Conservation (phyloP, 148 eudicot genomes). For the Diospyros kaki region DNA sequence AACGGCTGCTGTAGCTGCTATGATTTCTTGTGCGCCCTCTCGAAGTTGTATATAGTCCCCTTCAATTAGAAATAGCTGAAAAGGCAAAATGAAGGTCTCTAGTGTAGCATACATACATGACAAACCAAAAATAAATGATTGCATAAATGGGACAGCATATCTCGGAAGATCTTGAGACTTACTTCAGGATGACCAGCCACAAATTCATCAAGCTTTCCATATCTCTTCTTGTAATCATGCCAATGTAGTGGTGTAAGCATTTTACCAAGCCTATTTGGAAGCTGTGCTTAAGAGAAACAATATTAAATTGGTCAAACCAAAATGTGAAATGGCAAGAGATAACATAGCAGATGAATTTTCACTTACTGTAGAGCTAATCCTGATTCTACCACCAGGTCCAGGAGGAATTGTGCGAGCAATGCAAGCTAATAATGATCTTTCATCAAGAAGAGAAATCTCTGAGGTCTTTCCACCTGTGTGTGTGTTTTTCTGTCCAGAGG, state of each 20-base stretch:
- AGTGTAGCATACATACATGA: neutral
- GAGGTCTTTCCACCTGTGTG: constrained; percentile 28
- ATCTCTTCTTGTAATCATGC: constrained; percentile 88
- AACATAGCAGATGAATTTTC: neutral
- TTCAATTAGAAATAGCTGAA: constrained; percentile 81
- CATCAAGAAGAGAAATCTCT: constrained; percentile 68
- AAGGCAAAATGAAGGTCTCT: neutral
- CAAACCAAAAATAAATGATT: neutral
- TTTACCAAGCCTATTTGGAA: constrained; percentile 90
- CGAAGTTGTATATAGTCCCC: constrained; percentile 84
- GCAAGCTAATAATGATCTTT: constrained; percentile 72
- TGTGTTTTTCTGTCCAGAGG: constrained; percentile 42
- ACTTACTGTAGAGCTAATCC: constrained; percentile 90
- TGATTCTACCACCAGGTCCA: constrained; percentile 76
- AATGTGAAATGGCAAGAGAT: neutral
- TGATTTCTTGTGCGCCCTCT: constrained; percentile 94
- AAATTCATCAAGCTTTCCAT: constrained; percentile 96
- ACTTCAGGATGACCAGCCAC: constrained; percentile 92
- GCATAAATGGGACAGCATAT: neutral
- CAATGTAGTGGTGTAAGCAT: constrained; percentile 97
- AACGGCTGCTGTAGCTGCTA: constrained; percentile 85
- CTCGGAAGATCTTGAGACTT: constrained; percentile 12
- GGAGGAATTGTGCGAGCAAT: constrained; percentile 92
- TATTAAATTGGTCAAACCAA: constrained; percentile 9
- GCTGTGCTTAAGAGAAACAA: constrained; percentile 38